Percentiles rank a stretch among this genome's conserved stretches.
phyloP scores from a whole-genome alignment of 768 basidiomycete species.

The Panaeolus papilionaceus region DNA sequence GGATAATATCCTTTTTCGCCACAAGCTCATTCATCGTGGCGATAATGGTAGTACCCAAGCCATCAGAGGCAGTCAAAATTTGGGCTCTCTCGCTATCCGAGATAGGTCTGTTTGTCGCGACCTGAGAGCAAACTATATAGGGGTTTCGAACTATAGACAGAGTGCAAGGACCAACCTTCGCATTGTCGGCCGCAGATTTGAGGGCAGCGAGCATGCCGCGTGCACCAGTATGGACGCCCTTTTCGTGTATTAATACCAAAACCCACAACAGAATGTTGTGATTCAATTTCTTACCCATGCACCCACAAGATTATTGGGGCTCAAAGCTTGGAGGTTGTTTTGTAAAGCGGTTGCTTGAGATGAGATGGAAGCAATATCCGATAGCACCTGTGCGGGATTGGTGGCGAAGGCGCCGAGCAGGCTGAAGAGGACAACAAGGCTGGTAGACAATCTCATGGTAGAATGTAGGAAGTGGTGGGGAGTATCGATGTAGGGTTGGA shows the following conservation, averaged over 20 bases:
- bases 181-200: background rate
- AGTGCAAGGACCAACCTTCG: background rate
- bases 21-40: background rate
- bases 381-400: background rate
- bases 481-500: no score
- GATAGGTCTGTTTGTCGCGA: background rate
- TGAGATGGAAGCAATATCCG: background rate
- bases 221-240: background rate
- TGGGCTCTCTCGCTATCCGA: background rate
- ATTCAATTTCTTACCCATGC: background rate
- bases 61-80: background rate
- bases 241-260: background rate
- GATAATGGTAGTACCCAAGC: background rate
- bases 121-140: background rate
- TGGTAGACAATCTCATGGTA: no score
- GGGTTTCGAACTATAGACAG: no score
- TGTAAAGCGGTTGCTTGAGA: background rate
- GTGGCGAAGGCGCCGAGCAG: background rate
- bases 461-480: no score
- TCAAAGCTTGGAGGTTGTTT: background rate
- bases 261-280: background rate
- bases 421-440: no score
- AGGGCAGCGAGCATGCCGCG: background rate
- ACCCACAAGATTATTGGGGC: background rate
- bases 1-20: background rate